Base-by-base conservation (phyloP, 106 monocot species). In the Vanilla planifolia region DNA sequence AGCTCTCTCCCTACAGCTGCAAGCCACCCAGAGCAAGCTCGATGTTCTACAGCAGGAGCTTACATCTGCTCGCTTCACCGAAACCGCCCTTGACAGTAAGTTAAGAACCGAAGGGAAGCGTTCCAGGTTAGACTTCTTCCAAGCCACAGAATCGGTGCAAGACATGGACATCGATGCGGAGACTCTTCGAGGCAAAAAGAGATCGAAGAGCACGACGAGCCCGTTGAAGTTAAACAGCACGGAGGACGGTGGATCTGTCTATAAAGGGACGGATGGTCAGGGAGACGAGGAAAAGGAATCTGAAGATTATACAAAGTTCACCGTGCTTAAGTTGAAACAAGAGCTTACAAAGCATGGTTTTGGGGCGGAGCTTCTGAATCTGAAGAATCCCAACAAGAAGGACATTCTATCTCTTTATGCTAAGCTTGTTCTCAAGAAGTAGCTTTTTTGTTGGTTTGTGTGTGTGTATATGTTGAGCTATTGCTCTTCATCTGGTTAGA, bases 281-380 rank as follows among this genome's bases (percentile, higher is more conserved):
- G 73, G 41, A 17, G 40, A 58, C 36, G 44, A 61, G 26, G 79
- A 63, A 57, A 68, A 45, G 15, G 74, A 73, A 19, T 29, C 75
- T 0, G 85, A 79, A 64, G 90, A 90, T 64, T 69, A 90, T 39
- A 79, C 44, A 5, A 95, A 85, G 64, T 79, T 90, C 22, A 95
- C 95, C 0, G 71, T 95, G n/a, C 30, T 67, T 23, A 83, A 90
- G 42, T 64, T 95, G 68, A 95, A 86, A 51, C 86, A 90, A 64
- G 95, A 95, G 75, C 79, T 95, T 24, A 95, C 95, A 4, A 90
- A 79, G 76, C 77, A 84, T 51, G 95, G 95, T 7, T 95, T 79
- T 74, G 95, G 90, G 0, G 95, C 75, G 6, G 68, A 95, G 46
- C 37, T 95, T 47, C 70, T 95, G 55, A 80, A 90, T 73, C 67